Evolutionary conservation across 2,329 filamentous ascomycete species (phyloP), one percentile per base, ranked within the genome.

Genomic region (Cladosporium colombiae): DNA sequence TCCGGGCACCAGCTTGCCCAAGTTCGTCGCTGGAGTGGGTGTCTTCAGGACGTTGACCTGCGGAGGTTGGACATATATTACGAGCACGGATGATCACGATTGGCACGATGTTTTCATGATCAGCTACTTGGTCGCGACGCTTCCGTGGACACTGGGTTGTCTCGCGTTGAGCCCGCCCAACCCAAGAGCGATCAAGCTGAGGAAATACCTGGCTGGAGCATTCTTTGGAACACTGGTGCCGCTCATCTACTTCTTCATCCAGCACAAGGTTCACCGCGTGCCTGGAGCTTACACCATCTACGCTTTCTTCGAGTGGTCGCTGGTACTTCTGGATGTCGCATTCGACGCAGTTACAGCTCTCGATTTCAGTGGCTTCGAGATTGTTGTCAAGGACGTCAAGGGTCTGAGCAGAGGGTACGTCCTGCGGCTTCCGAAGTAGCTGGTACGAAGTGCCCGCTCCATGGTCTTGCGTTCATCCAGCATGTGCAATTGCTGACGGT

Each of bases 41-140:
- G 71, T 97, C 62, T 89, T 98, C 75, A 88, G 95, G 73, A 97
- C 94, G 11, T 81, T 98, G 66, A 97, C 93, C 4, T 99, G 95
- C 75, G 95, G 94, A 72, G 95, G 95, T 66, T 99, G 95, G 94
- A 97, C 95, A 62, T 99, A 98, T 79, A 89, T 99, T 68, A 99
- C 95, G 29, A 98, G 95, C 68, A 99, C 95, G 52, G 95, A 99
- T 77, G 92, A 98, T 77, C 95, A 99, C 79, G 89, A 96, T 79
- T 98, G 93, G 93, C 95, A 99, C 78, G 95, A 99, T 75, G 94
- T 98, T 69, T 94, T 99, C 78, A 99, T 99, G 95, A 97, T 99
- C 72, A 96, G 93, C 16, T 99, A 99, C 79, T 84, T 99, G 65
- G 89, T 99, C 55, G 91, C 92, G 37, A 98, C 95, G 2, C 83